phyloP scores from a whole-genome alignment of 129 eudicot species.

The Helianthus annuus region HanXRQr2.0-SUNRISE NC_035449.2:58891109-58891608 shows the following conservation, averaged over 20 bases:
- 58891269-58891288: slow-evolving; percentile 28
- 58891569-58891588: slow-evolving; percentile 40
- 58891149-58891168: too few relatives aligned
- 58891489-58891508: slow-evolving; percentile 37
- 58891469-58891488: slow-evolving; percentile 81
- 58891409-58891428: too few relatives aligned
- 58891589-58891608: slow-evolving; percentile 70
- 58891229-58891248: slow-evolving; percentile 31
- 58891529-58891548: slow-evolving; percentile 60
- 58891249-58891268: slow-evolving; percentile 41
- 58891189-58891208: too few relatives aligned
- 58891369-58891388: too few relatives aligned
- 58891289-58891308: slow-evolving; percentile 34
- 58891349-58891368: too few relatives aligned
- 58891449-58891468: not conserved
- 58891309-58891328: not conserved
- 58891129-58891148: too few relatives aligned
- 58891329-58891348: too few relatives aligned
- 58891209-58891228: slow-evolving; percentile 18
- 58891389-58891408: too few relatives aligned
- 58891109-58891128: too few relatives aligned
- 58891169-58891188: too few relatives aligned
- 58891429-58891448: too few relatives aligned
- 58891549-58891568: slow-evolving; percentile 64
- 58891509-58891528: slow-evolving; percentile 52